phyloP scores from a whole-genome alignment of 78 protist species.

The Dictyostelium citrinum region DNA sequence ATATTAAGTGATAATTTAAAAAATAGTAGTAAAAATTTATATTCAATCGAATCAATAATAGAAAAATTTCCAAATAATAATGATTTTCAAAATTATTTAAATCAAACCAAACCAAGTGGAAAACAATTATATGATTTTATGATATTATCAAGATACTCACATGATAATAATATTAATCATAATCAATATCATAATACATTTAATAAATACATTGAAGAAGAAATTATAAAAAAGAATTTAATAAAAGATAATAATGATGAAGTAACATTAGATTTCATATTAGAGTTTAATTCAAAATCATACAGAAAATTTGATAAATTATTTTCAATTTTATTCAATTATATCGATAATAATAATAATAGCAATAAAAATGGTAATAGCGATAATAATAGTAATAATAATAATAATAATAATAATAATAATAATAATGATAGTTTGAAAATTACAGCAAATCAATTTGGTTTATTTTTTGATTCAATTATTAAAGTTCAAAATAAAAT shows the following conservation, averaged over 20 bases:
- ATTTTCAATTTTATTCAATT: neutral
- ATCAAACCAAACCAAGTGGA: neutral
- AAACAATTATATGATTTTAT: neutral
- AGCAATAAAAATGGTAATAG: neutral
- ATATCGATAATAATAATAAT: neutral
- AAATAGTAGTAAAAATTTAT: neutral
- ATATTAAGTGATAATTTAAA: neutral
- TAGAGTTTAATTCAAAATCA: conserved; percentile 7
- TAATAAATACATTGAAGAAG: neutral
- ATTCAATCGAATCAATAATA: neutral
- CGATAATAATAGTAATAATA: neutral
- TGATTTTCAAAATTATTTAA: neutral
- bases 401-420: no score
- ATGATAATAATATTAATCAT: neutral
- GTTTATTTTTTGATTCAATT: neutral
- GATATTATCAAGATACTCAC: neutral
- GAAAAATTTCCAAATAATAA: neutral
- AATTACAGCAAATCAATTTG: neutral
- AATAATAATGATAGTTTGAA: neutral
- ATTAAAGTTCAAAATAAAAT: neutral
- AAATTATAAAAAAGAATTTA: neutral
- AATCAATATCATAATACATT: neutral
- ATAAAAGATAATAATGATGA: neutral
- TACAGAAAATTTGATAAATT: neutral
- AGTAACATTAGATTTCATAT: neutral